Evolutionary conservation across 2,329 filamentous ascomycete species (phyloP), one percentile per base, ranked within the genome.

Genomic region (Diplodia seriata): DNA sequence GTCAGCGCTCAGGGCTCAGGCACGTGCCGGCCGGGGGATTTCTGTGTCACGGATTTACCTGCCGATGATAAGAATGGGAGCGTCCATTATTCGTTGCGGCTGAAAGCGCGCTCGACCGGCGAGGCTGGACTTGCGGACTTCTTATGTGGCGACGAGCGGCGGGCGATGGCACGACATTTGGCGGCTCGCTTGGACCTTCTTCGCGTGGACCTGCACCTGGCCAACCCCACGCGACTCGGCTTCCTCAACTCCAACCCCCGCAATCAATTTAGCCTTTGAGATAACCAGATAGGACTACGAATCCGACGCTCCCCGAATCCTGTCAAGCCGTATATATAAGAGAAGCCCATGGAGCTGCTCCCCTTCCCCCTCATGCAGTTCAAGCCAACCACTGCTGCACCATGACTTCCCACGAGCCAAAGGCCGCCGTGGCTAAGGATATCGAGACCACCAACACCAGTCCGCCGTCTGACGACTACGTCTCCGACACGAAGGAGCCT

Each of bases 21-120:
- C 36, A 38, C 36, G 3, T 12, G 1, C 9, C 9, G 11, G 4
- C 7, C 5, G 12, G 63, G 36, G 14, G 23, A 57, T 15, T 26
- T 29, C 23, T 14, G 50, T 36, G 57, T 50, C 57, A 51, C 14
- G 47, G 59, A 53, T 54, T 31, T 12, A 66, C 64, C 53, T 50
- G 53, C 64, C 64, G 53, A 66, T 66, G 51, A 66, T 66, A 29
- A 66, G 54, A 47, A 66, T 49, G 0, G 51, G 31, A 2, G 38
- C 8, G 11, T 66, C 64, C 64, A 66, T 66, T 66, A 47, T 63
- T 62, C 31, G 59, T n/a, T 51, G 59, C 43, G 47, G 59, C 23
- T 23, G 57, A 36, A 56, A 20, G 12, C 11, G 20, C 54, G 8
- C 1, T 15, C 9, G 23, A 2, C 15, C 33, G 40, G 38, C 26